These are phyloP conservation scores for Rhizopus stolonifer DNA, from an alignment of 371 early-diverging fungal species.

Conservation along the genomic window DNA sequence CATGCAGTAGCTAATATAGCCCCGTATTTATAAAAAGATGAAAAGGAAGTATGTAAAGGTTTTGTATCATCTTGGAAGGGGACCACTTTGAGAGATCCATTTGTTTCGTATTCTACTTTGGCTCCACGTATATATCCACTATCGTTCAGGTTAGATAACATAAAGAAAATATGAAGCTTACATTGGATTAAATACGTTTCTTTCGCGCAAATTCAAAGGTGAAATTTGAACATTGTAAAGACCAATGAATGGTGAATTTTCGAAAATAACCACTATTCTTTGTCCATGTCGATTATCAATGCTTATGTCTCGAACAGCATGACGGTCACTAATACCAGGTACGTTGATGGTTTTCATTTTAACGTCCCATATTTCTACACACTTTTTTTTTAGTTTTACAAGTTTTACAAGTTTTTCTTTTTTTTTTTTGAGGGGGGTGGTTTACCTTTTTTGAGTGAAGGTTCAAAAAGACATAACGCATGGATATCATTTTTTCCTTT, in stretches of 20 bases:
- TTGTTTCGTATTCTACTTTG: background rate
- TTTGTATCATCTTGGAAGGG: conserved; percentile 7
- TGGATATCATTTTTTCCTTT: conserved; percentile 35
- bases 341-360: conserved; percentile 6
- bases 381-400: background rate
- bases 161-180: conserved; percentile 16
- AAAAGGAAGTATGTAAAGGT: conserved; percentile 25
- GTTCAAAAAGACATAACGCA: conserved; percentile 22
- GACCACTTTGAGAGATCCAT: conserved; percentile 8
- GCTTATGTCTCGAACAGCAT: conserved; percentile 31
- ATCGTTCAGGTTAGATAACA: background rate
- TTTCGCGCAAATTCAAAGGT: conserved; percentile 15
- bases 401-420: background rate
- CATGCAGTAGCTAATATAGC: conserved; percentile 31
- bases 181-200: conserved; percentile 20
- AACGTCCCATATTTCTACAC: conserved; percentile 7
- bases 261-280: conserved; percentile 33
- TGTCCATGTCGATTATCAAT: conserved; percentile 33
- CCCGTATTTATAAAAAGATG: conserved; percentile 16
- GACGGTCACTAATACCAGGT: background rate
- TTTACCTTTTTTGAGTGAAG: conserved; percentile 11
- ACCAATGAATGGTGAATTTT: conserved; percentile 23
- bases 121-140: conserved; percentile 43
- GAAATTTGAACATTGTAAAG: conserved; percentile 23
- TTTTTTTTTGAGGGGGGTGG: too few species aligned